phyloP scores from a whole-genome alignment of 306 rosid species.

The Dalbergia oliveri region DNA sequence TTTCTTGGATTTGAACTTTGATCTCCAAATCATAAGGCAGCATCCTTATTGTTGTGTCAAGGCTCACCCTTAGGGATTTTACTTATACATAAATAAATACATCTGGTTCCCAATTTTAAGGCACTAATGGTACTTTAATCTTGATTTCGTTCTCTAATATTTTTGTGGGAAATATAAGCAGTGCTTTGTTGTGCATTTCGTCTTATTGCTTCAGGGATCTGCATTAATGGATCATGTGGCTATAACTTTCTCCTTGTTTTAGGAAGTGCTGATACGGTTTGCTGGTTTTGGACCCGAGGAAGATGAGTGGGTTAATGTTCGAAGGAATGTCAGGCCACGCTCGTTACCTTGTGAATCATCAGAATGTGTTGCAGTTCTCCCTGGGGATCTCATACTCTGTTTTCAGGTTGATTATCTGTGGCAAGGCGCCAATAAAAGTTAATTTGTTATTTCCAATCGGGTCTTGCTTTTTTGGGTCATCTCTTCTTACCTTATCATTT shows the following conservation, averaged over 20 bases:
- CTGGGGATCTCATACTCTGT: constrained; percentile 96
- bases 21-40: no score
- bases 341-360: constrained; percentile 98
- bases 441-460: constrained; percentile 27
- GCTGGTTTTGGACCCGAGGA: constrained; percentile 97
- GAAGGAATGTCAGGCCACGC: constrained; percentile 87
- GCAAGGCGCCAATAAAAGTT: constrained; percentile 32
- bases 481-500: constrained; percentile 17
- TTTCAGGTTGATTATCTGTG: constrained; percentile 76
- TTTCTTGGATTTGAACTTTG: no score
- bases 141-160: constrained; percentile 21
- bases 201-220: constrained; percentile 29
- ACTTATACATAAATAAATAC: background rate
- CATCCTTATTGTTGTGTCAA: no score
- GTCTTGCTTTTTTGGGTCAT: background rate
- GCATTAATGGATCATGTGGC: constrained; percentile 20
- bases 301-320: constrained; percentile 95
- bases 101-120: constrained; percentile 34
- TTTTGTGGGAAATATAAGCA: constrained; percentile 24
- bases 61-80: background rate
- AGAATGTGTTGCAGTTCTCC: constrained; percentile 96
- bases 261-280: constrained; percentile 94
- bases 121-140: constrained; percentile 18
- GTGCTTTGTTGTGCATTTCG: background rate
- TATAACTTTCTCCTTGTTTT: constrained; percentile 47